Percentiles rank a stretch among this genome's conserved stretches.
Evolutionary conservation across 106 monocot species (phyloP).

Genomic region (Dendrobium catenatum): DNA sequence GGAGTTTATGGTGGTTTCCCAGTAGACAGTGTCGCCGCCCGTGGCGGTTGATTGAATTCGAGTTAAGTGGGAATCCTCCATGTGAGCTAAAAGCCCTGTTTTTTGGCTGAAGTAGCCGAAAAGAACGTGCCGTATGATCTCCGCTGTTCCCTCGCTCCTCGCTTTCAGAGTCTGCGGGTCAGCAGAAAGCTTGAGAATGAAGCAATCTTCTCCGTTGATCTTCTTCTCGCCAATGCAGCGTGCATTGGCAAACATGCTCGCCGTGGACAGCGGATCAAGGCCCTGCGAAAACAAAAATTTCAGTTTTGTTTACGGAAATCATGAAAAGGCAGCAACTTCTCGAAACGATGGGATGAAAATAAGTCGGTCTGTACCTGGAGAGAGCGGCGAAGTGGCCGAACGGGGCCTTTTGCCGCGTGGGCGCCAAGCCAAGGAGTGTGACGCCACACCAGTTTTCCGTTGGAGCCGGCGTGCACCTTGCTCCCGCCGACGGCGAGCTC

Average conservation of each 20-base stretch:
- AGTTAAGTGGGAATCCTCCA: conserved; percentile 98
- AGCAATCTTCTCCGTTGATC: conserved; percentile 92
- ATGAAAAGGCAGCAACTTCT: background rate
- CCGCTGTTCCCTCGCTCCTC: conserved; percentile 87
- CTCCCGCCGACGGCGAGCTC: conserved; percentile 96
- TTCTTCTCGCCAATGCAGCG: conserved; percentile 95
- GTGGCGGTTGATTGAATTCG: conserved; percentile 60
- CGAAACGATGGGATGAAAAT: background rate
- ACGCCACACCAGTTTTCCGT: conserved; percentile 95
- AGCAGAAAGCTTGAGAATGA: conserved; percentile 88
- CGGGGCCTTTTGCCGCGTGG: conserved; percentile 94
- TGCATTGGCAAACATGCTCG: conserved; percentile 78
- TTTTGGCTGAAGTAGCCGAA: conserved; percentile 96
- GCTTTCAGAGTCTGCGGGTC: conserved; percentile 71
- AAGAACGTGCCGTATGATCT: conserved; percentile 89
- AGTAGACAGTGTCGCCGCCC: conserved; percentile 90
- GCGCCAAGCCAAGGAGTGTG: conserved; percentile 98
- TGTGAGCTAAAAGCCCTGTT: conserved; percentile 72
- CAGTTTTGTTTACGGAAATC: background rate
- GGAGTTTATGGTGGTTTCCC: conserved; percentile 97
- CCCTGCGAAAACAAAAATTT: conserved; percentile 32
- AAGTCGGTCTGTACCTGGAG: conserved; percentile 52
- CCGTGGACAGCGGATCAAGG: conserved; percentile 85
- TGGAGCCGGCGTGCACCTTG: conserved; percentile 96
- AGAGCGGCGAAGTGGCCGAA: conserved; percentile 86